Conservation (phyloP, 1,139 yeast genomes). For the Candida sp. region DNA sequence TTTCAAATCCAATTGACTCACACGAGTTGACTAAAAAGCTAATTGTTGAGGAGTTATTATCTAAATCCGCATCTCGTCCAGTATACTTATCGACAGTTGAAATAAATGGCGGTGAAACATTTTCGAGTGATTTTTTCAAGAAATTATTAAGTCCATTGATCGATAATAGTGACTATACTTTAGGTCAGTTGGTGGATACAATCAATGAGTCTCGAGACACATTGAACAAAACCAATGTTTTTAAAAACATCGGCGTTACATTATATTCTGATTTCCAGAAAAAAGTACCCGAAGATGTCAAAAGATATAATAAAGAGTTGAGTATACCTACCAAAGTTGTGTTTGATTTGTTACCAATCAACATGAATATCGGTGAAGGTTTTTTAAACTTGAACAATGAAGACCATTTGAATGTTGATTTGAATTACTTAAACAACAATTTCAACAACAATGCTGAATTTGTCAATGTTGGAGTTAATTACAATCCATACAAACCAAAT, state of each 20-base stretch:
- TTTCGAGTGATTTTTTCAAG: conserved; percentile 42
- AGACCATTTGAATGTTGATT: conserved; percentile 35
- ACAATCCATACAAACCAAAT: conserved; percentile 45
- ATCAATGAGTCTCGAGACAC: conserved; percentile 24
- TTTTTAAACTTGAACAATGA: conserved; percentile 37
- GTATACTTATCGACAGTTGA: conserved; percentile 44
- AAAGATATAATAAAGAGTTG: conserved; percentile 31
- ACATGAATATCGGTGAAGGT: conserved; percentile 34
- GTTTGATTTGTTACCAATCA: conserved; percentile 31
- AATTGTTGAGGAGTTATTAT: conserved; percentile 29
- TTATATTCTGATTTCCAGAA: conserved; percentile 32
- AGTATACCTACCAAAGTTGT: conserved; percentile 37
- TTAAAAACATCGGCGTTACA: conserved; percentile 30
- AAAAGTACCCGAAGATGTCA: conserved; percentile 20
- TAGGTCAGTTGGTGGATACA: conserved; percentile 33
- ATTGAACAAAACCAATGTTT: conserved; percentile 41
- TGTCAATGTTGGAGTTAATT: conserved; percentile 39
- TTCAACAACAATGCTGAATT: conserved; percentile 43
- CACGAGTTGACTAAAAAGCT: conserved; percentile 25
- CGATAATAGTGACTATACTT: conserved; percentile 41
- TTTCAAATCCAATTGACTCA: neutral
- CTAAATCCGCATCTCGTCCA: conserved; percentile 35
- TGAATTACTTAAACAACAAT: conserved; percentile 41
- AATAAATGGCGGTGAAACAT: conserved; percentile 48
- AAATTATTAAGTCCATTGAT: conserved; percentile 45